These are phyloP conservation scores for Blastobotrys muscicola DNA, from an alignment of 805 yeast genomes.

Conservation along the genomic window DNA sequence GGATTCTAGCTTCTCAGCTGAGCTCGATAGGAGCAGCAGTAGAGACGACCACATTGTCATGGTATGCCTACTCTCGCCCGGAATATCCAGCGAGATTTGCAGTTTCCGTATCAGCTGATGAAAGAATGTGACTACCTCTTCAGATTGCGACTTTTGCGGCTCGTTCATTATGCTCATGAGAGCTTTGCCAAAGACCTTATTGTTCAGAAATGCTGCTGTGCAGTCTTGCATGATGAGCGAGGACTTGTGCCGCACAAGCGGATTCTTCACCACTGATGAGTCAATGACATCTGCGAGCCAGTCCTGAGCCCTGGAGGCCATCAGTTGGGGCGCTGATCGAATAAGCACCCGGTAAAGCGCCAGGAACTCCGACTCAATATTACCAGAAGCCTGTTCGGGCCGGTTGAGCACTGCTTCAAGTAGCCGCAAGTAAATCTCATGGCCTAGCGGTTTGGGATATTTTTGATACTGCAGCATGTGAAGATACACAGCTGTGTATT, in stretches of 20 bases:
- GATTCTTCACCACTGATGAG: constrained; percentile 7
- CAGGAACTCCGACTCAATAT: constrained; percentile 11
- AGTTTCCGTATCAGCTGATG: not conserved
- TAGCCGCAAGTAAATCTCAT: constrained; percentile 12
- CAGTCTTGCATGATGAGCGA: constrained; percentile 11
- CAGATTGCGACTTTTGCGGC: constrained; percentile 1
- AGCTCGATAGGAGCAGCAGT: constrained; percentile 4
- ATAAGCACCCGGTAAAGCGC: constrained; percentile 9
- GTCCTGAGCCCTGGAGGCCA: constrained; percentile 8
- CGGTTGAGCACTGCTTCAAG: constrained; percentile 8
- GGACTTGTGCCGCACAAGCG: constrained; percentile 11
- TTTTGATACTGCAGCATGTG: constrained; percentile 16
- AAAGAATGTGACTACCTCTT: not conserved
- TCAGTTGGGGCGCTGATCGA: constrained; percentile 5
- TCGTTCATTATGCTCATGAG: constrained; percentile 1
- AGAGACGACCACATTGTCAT: constrained; percentile 13
- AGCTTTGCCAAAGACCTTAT: constrained; percentile 8
- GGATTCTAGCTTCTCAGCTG: constrained; percentile 8
- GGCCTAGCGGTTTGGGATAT: constrained; percentile 9
- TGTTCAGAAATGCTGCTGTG: constrained; percentile 7
- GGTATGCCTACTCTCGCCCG: not conserved
- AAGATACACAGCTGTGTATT: constrained; percentile 14
- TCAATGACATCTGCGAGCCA: constrained; percentile 13
- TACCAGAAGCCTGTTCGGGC: constrained; percentile 11
- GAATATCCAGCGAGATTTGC: not conserved